Conservation (phyloP, 2,329 filamentous ascomycete genomes). For the Penicillium sp. region DNA sequence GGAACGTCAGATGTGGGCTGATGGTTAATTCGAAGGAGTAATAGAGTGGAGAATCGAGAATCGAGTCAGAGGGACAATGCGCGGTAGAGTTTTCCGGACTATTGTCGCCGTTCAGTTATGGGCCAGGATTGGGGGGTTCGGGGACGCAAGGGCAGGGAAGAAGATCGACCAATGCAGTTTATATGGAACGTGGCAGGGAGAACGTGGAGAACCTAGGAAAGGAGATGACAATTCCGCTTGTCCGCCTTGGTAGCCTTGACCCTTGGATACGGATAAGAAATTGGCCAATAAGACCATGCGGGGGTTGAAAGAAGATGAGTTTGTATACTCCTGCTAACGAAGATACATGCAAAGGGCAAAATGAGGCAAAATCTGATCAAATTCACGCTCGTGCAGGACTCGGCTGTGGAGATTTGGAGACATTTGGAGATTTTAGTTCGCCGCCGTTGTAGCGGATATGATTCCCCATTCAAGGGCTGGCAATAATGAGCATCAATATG, state of each 20-base stretch:
- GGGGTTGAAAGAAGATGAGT: background rate
- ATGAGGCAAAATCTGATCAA: background rate
- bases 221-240: background rate
- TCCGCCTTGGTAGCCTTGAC: too few relatives aligned
- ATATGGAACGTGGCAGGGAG: conserved; percentile 1
- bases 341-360: background rate
- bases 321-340: too few relatives aligned
- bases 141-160: background rate
- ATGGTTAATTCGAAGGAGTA: background rate
- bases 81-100: conserved; percentile 1
- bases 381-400: background rate
- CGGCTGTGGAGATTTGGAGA: background rate
- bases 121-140: background rate
- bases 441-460: too few relatives aligned
- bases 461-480: too few relatives aligned
- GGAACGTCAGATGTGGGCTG: background rate
- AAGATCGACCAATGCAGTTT: background rate
- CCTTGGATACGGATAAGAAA: background rate
- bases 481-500: too few relatives aligned
- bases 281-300: background rate
- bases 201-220: too few relatives aligned
- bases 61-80: background rate
- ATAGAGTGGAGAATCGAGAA: background rate
- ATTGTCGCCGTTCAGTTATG: background rate
- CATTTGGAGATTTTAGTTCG: background rate